Percentiles rank a stretch among this genome's conserved stretches.
Conservation (phyloP, 2,329 filamentous ascomycete genomes). For the Xylaria sp. region DNA sequence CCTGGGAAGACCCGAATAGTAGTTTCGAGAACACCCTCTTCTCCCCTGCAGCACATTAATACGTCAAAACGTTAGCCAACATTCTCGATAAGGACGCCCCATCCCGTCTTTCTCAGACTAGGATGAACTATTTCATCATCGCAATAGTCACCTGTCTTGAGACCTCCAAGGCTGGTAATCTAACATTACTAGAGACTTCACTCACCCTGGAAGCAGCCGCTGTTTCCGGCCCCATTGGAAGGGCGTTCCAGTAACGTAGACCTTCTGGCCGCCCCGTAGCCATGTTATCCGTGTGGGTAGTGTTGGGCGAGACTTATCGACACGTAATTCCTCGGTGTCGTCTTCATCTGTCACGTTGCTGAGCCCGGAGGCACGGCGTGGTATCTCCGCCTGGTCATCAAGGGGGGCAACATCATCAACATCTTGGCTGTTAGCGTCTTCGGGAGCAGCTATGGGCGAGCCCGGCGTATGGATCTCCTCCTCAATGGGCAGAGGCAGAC, state of each 20-base stretch:
- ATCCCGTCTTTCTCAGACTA: no score
- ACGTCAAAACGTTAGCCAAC: slow-evolving; percentile 34
- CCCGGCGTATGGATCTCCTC: slow-evolving; percentile 90
- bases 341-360: slow-evolving; percentile 80
- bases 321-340: slow-evolving; percentile 78
- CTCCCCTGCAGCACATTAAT: slow-evolving; percentile 58
- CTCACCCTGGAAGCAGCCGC: slow-evolving; percentile 85
- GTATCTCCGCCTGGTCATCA: slow-evolving; percentile 60
- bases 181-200: slow-evolving; percentile 45
- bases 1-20: slow-evolving; percentile 87
- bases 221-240: slow-evolving; percentile 98
- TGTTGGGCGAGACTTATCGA: slow-evolving; percentile 79
- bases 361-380: slow-evolving; percentile 67
- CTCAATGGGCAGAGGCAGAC: slow-evolving; percentile 91
- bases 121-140: no score
- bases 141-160: slow-evolving; percentile 12
- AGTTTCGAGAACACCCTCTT: slow-evolving; percentile 75
- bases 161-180: slow-evolving; percentile 37
- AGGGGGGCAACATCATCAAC: slow-evolving; percentile 65
- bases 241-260: slow-evolving; percentile 97
- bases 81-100: not conserved
- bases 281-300: slow-evolving; percentile 90
- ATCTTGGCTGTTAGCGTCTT: slow-evolving; percentile 63
- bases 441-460: slow-evolving; percentile 84
- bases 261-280: slow-evolving; percentile 83